Base-by-base conservation (phyloP, 768 basidiomycete species). In the Lentinula guzmanii region DNA sequence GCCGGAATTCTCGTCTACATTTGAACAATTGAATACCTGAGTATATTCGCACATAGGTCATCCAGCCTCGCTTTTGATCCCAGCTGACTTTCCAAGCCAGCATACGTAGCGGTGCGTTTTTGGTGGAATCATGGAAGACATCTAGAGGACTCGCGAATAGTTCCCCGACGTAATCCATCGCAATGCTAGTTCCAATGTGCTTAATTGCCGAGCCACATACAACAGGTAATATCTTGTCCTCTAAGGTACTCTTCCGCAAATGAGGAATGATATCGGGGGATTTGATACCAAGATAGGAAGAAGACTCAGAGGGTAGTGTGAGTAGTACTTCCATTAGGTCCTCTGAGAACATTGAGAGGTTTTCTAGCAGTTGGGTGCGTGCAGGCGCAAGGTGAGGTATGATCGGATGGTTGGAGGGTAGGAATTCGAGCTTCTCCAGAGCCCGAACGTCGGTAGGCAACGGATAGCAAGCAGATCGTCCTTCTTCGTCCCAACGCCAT, bases 41-140 rank as follows among this genome's bases (percentile, higher is more conserved):
- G 71, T 95, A 95, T 18, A 95, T 83, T 28, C 93, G 80, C 42
- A 95, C 87, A 69, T 93, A 95, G 1, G 93, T 94, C 91, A 95
- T 93, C 93, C 93, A 95, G 24, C 93, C 93, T 60, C 75, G 73
- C 66, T 81, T 83, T 61, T 85, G 86, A 68, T 95, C 91, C 92
- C 91, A 93, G 34, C 77, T 79, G 21, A 95, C 93, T 70, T 95
- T 95, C 93, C 93, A 95, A 2, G 90, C 93, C 31, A 95, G 76
- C 64, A 87, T 71, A 39, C 82, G 84, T 24, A 90, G 68, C 1
- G 86, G 83, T 0, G 79, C 69, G 58, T 82, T 82, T 24, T 71
- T 65, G 16, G 68, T 69, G 64, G 83, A 82, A 13, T 79, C 77
- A 56, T 81, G 77, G 33, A 72, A 70, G 9, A 90, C 78, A 65